These are phyloP conservation scores for Neocatenulostroma microsporum DNA, from an alignment of 2,329 filamentous ascomycete genomes.

Conservation along the genomic window DNA sequence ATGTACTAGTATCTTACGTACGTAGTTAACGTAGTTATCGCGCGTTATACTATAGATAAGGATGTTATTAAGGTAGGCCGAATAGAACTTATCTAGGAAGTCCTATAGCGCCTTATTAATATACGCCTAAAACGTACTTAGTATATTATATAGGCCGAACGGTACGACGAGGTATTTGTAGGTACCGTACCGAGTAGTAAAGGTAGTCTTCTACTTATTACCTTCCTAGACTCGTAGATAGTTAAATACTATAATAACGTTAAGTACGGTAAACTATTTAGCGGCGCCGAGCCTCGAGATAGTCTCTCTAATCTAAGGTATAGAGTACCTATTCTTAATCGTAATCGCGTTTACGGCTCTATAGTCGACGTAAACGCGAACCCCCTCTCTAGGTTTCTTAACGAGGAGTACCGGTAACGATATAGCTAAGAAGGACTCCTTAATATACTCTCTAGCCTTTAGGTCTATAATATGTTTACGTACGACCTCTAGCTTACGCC, in stretches of 20 bases:
- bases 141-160: neutral
- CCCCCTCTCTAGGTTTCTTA: too few species aligned
- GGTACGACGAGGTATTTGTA: slow-evolving; percentile 2
- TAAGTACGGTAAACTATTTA: too few species aligned
- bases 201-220: neutral
- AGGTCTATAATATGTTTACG: too few species aligned
- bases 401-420: too few species aligned
- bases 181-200: neutral
- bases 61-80: slow-evolving; percentile 2
- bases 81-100: neutral
- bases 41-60: too few species aligned
- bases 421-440: too few species aligned
- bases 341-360: neutral
- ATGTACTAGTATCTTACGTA: too few species aligned
- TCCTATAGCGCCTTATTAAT: neutral
- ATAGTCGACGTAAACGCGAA: neutral
- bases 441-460: too few species aligned
- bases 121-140: slow-evolving; percentile 3
- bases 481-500: too few species aligned
- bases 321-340: slow-evolving; percentile 2
- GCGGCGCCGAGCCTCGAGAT: neutral
- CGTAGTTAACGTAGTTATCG: too few species aligned
- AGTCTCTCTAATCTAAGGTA: neutral
- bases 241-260: slow-evolving; percentile 1
- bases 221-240: neutral